These are phyloP conservation scores for Candida xiaguanensis DNA, from an alignment of 805 yeast genomes.

Conservation along the genomic window DNA sequence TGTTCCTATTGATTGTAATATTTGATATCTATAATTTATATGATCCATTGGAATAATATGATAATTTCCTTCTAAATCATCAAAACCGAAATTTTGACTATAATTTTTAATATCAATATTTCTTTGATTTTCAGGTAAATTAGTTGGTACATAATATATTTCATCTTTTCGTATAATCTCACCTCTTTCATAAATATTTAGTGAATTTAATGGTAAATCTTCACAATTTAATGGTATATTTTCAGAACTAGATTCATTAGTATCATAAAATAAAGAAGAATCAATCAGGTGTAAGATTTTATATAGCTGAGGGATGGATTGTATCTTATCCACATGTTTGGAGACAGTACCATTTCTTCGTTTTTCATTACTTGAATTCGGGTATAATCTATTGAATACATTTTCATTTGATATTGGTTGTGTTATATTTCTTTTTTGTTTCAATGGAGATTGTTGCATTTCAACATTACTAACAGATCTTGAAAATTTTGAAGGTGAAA, in stretches of 20 bases:
- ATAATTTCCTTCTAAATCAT: slow-evolving; percentile 65
- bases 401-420: slow-evolving; percentile 5
- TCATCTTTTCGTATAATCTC: slow-evolving; percentile 50
- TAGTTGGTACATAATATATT: slow-evolving; percentile 49
- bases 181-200: slow-evolving; percentile 58
- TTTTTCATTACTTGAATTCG: slow-evolving; percentile 9
- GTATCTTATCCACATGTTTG: background rate
- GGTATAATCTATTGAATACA: slow-evolving; percentile 10
- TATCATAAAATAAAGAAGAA: slow-evolving; percentile 19
- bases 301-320: slow-evolving; percentile 17
- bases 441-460: slow-evolving; percentile 5
- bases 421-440: slow-evolving; percentile 5
- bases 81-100: slow-evolving; percentile 62
- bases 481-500: slow-evolving; percentile 4
- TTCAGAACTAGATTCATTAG: slow-evolving; percentile 1
- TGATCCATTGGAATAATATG: slow-evolving; percentile 59
- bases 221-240: slow-evolving; percentile 4
- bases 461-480: background rate
- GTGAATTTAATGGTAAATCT: slow-evolving; percentile 9
- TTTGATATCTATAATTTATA: slow-evolving; percentile 69
- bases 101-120: slow-evolving; percentile 35
- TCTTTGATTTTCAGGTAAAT: slow-evolving; percentile 8
- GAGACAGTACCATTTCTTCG: background rate
- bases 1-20: slow-evolving; percentile 56
- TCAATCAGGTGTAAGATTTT: slow-evolving; percentile 21